Base-by-base conservation (phyloP, 148 eudicot species). In the Fagopyrum tataricum region DNA sequence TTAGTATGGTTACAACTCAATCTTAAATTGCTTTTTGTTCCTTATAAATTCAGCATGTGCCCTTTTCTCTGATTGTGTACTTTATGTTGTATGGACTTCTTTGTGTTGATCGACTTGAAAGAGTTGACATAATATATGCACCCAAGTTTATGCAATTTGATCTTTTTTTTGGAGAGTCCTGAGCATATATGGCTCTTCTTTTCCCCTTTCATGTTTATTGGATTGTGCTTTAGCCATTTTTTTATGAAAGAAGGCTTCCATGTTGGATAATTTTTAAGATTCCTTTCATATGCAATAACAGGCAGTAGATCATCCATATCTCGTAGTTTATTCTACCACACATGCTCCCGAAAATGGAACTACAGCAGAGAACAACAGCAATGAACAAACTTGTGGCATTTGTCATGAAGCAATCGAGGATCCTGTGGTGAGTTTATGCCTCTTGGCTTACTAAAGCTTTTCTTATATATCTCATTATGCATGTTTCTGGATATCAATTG, bases 261-360 rank as follows among this genome's bases (percentile, higher is more conserved):
- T 61, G 41, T 17, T 31, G 31, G 10, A 10, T 21, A 4, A 21
- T 20, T 11, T 23, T 21, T 9, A 61, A 26, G n/a, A 39, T 6
- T 6, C 4, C 18, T 42, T 68, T 69, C 43, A 70, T 44, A 41
- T 53, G 71, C 43, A 37, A 70, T 85, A 37, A 70, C 84, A 95
- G 97, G 97, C 97, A 17, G 96, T 95, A 82, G 93, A 95, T 82
- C 98, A 91, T 83, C 99, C 97, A 72, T 90, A 95, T 82, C 97
- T 95, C 78, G 97, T 91, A 84, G 88, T 84, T 69, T 91, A 90
- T 82, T 91, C 98, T 69, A 81, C 80, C 21, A 18, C 89, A 72
- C 82, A 90, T 81, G 46, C 72, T 75, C 78, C 46, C 44, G 87
- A 82, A 79, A 81, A 56, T 76, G 85, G 70, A 75, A 79, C 61